Evolutionary conservation across 495 filamentous ascomycete genomes (phyloP).

Genomic region (Penicillium ucsense): DNA sequence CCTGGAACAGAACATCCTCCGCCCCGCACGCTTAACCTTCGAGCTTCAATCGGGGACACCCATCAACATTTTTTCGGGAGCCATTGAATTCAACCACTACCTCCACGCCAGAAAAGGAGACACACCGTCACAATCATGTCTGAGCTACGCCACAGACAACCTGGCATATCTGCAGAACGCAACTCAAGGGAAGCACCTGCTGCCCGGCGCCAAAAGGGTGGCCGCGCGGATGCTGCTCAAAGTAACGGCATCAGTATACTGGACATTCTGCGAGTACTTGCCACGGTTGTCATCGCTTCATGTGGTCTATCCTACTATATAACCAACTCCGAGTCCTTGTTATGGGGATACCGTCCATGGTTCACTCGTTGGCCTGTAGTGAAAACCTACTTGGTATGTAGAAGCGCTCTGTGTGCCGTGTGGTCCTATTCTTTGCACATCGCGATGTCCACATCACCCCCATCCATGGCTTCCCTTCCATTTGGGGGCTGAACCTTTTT

Average conservation of each 20-base stretch:
- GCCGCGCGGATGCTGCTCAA: constrained; percentile 7
- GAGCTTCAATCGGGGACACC: too few species aligned
- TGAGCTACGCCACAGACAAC: constrained; percentile 30
- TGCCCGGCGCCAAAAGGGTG: neutral
- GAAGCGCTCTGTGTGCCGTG: too few species aligned
- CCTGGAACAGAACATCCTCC: too few species aligned
- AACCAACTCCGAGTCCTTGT: constrained; percentile 55
- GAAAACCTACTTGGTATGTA: constrained; percentile 49
- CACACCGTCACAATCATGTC: constrained; percentile 18
- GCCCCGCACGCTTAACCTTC: too few species aligned
- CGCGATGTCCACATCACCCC: too few species aligned
- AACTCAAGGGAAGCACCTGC: constrained; percentile 3
- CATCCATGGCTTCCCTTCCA: too few species aligned
- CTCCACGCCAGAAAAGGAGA: neutral
- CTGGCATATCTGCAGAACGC: constrained; percentile 6
- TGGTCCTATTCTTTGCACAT: too few species aligned
- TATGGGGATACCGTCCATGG: constrained; percentile 63
- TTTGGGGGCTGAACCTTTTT: too few species aligned
- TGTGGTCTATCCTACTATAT: constrained; percentile 70
- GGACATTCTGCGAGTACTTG: constrained; percentile 68
- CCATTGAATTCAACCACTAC: neutral
- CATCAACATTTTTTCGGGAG: too few species aligned
- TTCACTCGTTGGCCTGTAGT: constrained; percentile 53
- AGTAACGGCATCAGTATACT: constrained; percentile 42
- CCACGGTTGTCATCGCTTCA: constrained; percentile 58